These are phyloP conservation scores for Cicer arietinum DNA, from an alignment of 306 rosid species.

Conservation along the genomic window DNA sequence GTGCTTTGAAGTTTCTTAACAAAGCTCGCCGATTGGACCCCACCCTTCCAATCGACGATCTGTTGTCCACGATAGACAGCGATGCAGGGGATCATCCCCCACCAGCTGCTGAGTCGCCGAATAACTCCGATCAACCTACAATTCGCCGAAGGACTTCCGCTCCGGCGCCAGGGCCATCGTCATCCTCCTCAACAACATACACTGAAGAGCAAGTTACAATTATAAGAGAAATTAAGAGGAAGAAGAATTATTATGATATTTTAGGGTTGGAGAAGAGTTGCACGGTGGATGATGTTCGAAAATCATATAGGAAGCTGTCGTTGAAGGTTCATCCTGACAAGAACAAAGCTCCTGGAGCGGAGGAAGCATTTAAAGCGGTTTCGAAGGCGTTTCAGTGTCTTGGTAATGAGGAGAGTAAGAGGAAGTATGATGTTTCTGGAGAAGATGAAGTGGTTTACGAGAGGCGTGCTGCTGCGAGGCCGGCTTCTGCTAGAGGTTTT, in stretches of 20 bases:
- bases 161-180: constrained; percentile 11
- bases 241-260: constrained; percentile 84
- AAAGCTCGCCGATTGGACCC: constrained; percentile 97
- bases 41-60: constrained; percentile 68
- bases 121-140: constrained; percentile 60
- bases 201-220: constrained; percentile 75
- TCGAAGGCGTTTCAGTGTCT: constrained; percentile 97
- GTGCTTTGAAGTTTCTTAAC: constrained; percentile 72
- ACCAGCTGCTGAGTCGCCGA: constrained; percentile 33
- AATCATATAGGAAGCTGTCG: constrained; percentile 81
- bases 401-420: constrained; percentile 69
- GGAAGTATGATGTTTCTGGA: constrained; percentile 73
- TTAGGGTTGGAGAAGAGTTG: constrained; percentile 89
- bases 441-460: constrained; percentile 76
- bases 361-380: constrained; percentile 88
- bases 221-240: constrained; percentile 75
- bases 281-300: constrained; percentile 79
- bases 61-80: constrained; percentile 43
- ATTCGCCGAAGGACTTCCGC: constrained; percentile 60
- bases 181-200: constrained; percentile 54
- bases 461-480: constrained; percentile 59
- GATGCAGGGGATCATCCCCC: constrained; percentile 46
- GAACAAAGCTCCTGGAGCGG: constrained; percentile 90
- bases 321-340: constrained; percentile 97
- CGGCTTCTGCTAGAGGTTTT: constrained; percentile 52